phyloP scores from a whole-genome alignment of 176 grass and related monocot species.

The Alopecurus myosuroides region DNA sequence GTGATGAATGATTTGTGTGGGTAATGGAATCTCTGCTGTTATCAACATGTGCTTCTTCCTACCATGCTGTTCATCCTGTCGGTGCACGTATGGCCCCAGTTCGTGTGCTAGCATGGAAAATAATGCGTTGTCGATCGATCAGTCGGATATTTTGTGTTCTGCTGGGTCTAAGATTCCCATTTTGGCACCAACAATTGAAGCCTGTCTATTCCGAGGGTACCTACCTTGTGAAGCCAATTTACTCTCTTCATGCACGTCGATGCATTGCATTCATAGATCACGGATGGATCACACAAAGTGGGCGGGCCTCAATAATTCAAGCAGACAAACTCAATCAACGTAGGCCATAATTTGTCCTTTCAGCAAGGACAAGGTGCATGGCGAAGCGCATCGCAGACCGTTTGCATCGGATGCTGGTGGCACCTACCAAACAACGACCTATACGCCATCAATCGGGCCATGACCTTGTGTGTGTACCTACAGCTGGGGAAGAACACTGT shows the following conservation, averaged over 20 bases:
- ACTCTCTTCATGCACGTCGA: background rate
- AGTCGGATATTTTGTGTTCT: background rate
- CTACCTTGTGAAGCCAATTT: background rate
- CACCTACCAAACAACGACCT: too few species aligned
- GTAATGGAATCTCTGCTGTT: background rate
- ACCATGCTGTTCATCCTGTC: background rate
- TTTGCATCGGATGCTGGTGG: too few species aligned
- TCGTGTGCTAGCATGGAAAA: slow-evolving; percentile 1
- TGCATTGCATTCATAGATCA: background rate
- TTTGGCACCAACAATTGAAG: background rate
- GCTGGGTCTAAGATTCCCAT: background rate
- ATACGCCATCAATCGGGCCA: too few species aligned
- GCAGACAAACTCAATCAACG: too few species aligned
- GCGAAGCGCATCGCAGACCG: too few species aligned
- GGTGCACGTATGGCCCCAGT: background rate
- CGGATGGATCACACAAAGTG: background rate
- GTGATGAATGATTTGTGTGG: background rate
- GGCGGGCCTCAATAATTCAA: too few species aligned
- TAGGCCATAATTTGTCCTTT: too few species aligned
- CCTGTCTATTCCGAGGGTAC: background rate
- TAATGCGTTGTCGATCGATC: background rate
- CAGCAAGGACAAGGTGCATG: too few species aligned
- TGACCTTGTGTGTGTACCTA: too few species aligned
- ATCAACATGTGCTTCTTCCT: background rate
- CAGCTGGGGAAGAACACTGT: too few species aligned